Evolutionary conservation across 768 basidiomycete genomes (phyloP), one percentile per base, ranked within the genome.

Genomic region (Termitomyces sp.): DNA sequence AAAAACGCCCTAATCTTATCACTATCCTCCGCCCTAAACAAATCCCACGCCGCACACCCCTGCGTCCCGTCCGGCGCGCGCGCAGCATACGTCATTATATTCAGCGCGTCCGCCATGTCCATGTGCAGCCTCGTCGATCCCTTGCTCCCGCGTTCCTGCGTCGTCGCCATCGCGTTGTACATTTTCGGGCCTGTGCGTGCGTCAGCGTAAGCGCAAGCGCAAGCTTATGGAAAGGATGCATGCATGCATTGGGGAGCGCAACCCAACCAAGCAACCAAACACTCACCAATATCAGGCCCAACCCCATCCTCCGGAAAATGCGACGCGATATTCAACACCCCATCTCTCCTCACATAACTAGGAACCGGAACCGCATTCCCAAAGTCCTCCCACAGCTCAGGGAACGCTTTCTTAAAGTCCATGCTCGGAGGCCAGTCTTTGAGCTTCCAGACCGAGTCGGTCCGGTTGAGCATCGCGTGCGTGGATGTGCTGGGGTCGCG

Each of bases 101-200:
- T 98, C 63, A 97, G 76, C 5, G 96, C 95, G 67, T 95, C 94
- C 0, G 91, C 91, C 85, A 95, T 92, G 72, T 94, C 93, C 92
- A 96, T 94, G 67, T 97, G 96, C 55, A 97, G 74, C 60, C 92
- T 80, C 10, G 95, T 97, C 25, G 92, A 87, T 2, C 95, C 94
- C 67, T 90, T 88, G 69, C 86, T 90, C 89, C 89, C 36, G 77
- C 71, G 25, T 4, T 74, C 71, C 67, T 90, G 87, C 45, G 78
- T 81, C 4, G 89, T 89, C 10, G 87, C 86, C 76, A 93, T 86
- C 0, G 94, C 92, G 65, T 93, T 95, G 74, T 97, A 97, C 92
- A 96, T 91, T 76, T 96, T 97, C 1, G 95, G 95, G 3, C 94
- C 93, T 87, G 71, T 46, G 66, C 3, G 31, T 0, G 58, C 37